Evolutionary conservation across 169 alveolate genomes (phyloP), one percentile per base, ranked within the genome.

Genomic region (Theileria equi): DNA sequence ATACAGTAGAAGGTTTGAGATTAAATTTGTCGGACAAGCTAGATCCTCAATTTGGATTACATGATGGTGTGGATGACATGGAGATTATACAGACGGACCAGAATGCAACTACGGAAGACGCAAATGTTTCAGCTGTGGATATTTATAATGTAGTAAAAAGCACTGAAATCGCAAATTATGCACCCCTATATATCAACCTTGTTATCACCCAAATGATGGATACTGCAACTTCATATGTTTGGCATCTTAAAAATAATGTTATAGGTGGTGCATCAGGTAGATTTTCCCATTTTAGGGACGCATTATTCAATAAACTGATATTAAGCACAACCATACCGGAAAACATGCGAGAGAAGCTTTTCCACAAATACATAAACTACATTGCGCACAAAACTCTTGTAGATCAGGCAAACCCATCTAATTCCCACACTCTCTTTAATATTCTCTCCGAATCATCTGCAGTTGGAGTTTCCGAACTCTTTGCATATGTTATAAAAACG

Each of bases 141-240:
- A n/a, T n/a, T n/a, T n/a, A n/a, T n/a, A 10, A 43, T 16, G 1
- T 35, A 0, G 0, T 26, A 54, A 6, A 29, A 13, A 7, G 70
- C 79, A 5, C 34, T 49, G 16, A 3, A 25, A 3, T 67, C 63
- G 31, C 61, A 67, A 16, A 21, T 52, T n/a, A 67, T 67, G 31
- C 71, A n/a, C n/a, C n/a, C n/a, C 58, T 72, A 26, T 72, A 49
- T 61, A 58, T 57, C 19, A 0, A 26, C 0, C 68, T 72, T 17
- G 78, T 72, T 13, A 77, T 62, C 4, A 72, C 61, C 23, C 83
- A 72, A 34, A 72, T 72, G 83, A 59, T 72, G 69, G 83, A 72
- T 47, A 72, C 83, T 19, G 74, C 63, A 1, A 48, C 62, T 32
- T 40, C 77, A n/a, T 72, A 72, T 32, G 29, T 48, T 19, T 49